Evolutionary conservation across 345 rosid species (phyloP).

Genomic region (Melastoma malabathricum): DNA sequence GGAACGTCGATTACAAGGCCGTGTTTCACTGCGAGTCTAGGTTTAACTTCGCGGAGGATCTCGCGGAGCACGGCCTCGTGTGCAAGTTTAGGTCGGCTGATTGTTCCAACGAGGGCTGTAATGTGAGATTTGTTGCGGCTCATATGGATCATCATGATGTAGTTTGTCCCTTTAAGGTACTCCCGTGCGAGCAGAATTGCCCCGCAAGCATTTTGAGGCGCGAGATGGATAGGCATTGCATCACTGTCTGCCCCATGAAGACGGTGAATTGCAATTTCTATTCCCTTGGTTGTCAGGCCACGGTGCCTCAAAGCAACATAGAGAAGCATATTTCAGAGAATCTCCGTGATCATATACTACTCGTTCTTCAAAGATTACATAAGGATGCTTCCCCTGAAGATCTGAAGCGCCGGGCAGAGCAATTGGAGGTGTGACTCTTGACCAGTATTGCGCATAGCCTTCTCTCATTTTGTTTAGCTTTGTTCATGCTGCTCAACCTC

Average conservation of each 20-base stretch:
- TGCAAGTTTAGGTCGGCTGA: constrained; percentile 54
- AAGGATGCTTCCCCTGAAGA: constrained; percentile 45
- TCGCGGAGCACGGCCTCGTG: constrained; percentile 22
- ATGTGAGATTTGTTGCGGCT: constrained; percentile 29
- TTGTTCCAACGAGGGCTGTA: constrained; percentile 67
- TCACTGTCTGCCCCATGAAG: constrained; percentile 80
- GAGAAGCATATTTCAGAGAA: constrained; percentile 38
- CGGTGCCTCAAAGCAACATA: constrained; percentile 34
- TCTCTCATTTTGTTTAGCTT: no score
- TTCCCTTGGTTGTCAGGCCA: constrained; percentile 54
- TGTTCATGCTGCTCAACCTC: no score
- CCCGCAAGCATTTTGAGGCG: constrained; percentile 53
- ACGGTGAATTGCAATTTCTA: constrained; percentile 71
- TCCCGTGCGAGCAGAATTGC: constrained; percentile 77
- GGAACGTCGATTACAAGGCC: constrained; percentile 65
- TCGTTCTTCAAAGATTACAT: constrained; percentile 39
- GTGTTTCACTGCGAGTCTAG: constrained; percentile 54
- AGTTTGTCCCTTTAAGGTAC: constrained; percentile 66
- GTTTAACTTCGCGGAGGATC: constrained; percentile 38
- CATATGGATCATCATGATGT: constrained; percentile 57
- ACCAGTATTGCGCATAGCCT: no score
- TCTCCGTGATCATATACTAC: constrained; percentile 49
- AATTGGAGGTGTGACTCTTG: constrained; percentile 21
- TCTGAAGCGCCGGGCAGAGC: constrained; percentile 36
- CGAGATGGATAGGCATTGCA: constrained; percentile 84